Conservation (phyloP, 163 green algal species). For the Scenedesmus sp. region DNA sequence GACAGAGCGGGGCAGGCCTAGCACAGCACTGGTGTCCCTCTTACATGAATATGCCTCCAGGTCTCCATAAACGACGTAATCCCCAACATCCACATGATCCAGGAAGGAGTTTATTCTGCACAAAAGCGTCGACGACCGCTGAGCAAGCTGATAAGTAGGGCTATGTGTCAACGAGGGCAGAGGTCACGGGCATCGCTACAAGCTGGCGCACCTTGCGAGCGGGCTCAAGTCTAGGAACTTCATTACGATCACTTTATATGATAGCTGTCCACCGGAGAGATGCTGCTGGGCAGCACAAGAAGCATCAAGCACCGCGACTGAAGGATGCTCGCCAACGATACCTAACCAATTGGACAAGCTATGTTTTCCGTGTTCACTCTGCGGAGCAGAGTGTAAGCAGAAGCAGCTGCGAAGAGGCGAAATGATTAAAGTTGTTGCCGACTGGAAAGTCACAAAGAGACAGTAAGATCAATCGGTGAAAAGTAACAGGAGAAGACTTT, state of each 20-base stretch:
- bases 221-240: slow-evolving; percentile 82
- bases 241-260: slow-evolving; percentile 64
- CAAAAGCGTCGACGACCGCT: not conserved
- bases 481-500: too few species aligned
- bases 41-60: slow-evolving; percentile 97
- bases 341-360: not conserved
- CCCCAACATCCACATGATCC: slow-evolving; percentile 92
- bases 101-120: slow-evolving; percentile 92
- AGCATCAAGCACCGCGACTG: not conserved
- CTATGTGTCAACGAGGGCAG: not conserved
- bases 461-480: not conserved
- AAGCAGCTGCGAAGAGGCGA: not conserved
- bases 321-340: not conserved
- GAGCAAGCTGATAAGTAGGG: slow-evolving; percentile 19
- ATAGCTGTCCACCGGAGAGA: slow-evolving; percentile 1
- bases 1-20: not conserved
- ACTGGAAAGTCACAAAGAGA: not conserved
- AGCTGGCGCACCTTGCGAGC: slow-evolving; percentile 66
- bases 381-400: not conserved
- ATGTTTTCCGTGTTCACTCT: not conserved
- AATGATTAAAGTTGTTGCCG: slow-evolving; percentile 8
- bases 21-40: slow-evolving; percentile 35
- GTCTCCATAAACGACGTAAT: slow-evolving; percentile 92
- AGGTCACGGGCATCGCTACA: not conserved
- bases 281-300: slow-evolving; percentile 17